Evolutionary conservation across 1,284 basidiomycete species (phyloP), one percentile per base, ranked within the genome.

Genomic region (Marasmius sp.): DNA sequence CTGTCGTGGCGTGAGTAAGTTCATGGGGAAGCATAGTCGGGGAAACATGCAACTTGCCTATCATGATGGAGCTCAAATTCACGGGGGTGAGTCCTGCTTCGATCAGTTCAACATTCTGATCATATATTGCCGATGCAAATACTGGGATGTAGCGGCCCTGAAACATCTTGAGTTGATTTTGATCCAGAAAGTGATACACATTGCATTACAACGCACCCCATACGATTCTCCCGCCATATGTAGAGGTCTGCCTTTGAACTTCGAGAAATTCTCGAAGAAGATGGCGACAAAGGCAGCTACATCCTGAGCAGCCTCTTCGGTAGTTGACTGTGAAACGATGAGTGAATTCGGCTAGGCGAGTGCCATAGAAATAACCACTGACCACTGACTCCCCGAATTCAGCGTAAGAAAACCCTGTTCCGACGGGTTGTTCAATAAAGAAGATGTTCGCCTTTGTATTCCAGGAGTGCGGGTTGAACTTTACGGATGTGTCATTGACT

Each of bases 161-260:
- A 38, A 12, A 57, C 47, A 53, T 58, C 16, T n/a, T 2, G 12
- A 27, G 27, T 27, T 27, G n/a, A 10, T 18, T 33, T 48, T 33
- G 10, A 33, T 56, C 51, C 36, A 18, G 39, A 10, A n/a, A 43
- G 48, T 27, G 27, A 27, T 27, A 27, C 5, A 41, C 14, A 39
- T n/a, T n/a, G 4, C n/a, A 8, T 33, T n/a, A 6, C 16, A n/a
- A 72, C 77, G n/a, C 64, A 85, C 85, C 0, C 81, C 85, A 69
- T 89, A 89, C 0, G 86, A 88, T 73, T 91, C 89, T 9, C 89
- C 89, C 10, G 89, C 80, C 81, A 92, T 84, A 68, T 91, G 89
- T 73, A 92, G 86, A 4, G 79, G 73, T 14, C 88, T 16, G 33
- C 81, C 81, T 64, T 81, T 75, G 71, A 83, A 84, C 63, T 82